Conservation (phyloP, 192 early-diverging fungal genomes). For the Mortierella antarctica region DNA sequence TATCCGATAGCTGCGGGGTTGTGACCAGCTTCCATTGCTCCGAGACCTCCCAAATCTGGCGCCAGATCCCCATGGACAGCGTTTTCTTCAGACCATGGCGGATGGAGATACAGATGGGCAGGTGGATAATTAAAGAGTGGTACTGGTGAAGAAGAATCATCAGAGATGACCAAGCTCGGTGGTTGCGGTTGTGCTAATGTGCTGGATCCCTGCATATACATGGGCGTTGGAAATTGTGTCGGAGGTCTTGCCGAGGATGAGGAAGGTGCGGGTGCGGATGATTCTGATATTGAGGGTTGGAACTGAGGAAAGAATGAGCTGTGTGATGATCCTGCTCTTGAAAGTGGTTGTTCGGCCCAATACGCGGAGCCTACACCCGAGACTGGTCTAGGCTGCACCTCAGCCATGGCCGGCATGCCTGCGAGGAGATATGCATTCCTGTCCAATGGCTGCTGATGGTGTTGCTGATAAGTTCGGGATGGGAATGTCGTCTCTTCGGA, state of each 20-base stretch:
- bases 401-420: background rate
- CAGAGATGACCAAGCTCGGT: slow-evolving; percentile 19
- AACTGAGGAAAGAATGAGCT: background rate
- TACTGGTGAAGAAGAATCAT: slow-evolving; percentile 12
- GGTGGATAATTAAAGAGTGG: slow-evolving; percentile 14
- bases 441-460: background rate
- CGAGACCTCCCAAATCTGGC: background rate
- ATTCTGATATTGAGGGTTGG: slow-evolving; percentile 1
- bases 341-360: background rate
- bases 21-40: background rate
- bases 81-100: background rate
- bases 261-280: background rate
- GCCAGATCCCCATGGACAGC: no score
- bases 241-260: background rate
- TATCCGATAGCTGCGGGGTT: background rate
- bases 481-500: background rate
- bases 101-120: background rate
- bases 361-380: background rate
- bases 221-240: background rate
- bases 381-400: background rate
- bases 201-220: background rate
- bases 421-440: background rate
- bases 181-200: background rate
- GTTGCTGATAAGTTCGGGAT: slow-evolving; percentile 2
- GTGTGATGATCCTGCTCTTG: slow-evolving; percentile 1